Conservation (phyloP, 2,329 filamentous ascomycete species). For the Phoma sp. region DNA sequence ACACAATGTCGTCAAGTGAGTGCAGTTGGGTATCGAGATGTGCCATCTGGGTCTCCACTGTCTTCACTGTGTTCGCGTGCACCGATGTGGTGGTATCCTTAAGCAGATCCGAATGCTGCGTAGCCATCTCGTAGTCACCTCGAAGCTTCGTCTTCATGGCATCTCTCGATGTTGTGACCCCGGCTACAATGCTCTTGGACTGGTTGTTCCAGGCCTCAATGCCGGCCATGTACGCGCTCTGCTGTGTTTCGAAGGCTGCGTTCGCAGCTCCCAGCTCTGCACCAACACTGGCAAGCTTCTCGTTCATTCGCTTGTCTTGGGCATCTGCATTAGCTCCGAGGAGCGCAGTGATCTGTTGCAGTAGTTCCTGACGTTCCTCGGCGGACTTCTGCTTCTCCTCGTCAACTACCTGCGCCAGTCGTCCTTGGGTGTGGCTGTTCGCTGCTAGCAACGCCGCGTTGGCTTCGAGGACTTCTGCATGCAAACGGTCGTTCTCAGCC, state of each 20-base stretch:
- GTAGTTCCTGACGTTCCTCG: slow-evolving; percentile 74
- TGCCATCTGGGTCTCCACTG: slow-evolving; percentile 86
- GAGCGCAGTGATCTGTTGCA: slow-evolving; percentile 79
- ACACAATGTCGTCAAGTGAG: slow-evolving; percentile 88
- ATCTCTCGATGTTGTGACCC: slow-evolving; percentile 76
- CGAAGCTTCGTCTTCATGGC: slow-evolving; percentile 81
- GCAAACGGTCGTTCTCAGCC: slow-evolving; percentile 75
- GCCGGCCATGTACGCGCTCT: slow-evolving; percentile 70
- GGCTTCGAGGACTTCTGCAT: slow-evolving; percentile 74
- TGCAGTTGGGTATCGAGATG: slow-evolving; percentile 90
- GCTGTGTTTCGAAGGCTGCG: slow-evolving; percentile 69
- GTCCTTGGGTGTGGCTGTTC: slow-evolving; percentile 70
- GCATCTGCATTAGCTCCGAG: slow-evolving; percentile 76
- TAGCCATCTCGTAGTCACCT: slow-evolving; percentile 82
- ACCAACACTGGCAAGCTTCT: slow-evolving; percentile 68
- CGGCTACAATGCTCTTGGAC: slow-evolving; percentile 73
- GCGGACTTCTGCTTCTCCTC: slow-evolving; percentile 78
- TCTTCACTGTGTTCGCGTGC: slow-evolving; percentile 86
- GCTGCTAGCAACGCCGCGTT: slow-evolving; percentile 72
- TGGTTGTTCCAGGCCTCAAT: slow-evolving; percentile 78
- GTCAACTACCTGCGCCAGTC: slow-evolving; percentile 73
- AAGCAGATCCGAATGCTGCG: slow-evolving; percentile 82
- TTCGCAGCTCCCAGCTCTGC: slow-evolving; percentile 71
- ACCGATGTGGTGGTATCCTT: slow-evolving; percentile 84
- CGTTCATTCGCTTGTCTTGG: slow-evolving; percentile 75